Percentiles rank a stretch among this genome's conserved stretches.
Evolutionary conservation across 169 alveolate genomes (phyloP).

Genomic region (Besnoitia besnoiti): DNA sequence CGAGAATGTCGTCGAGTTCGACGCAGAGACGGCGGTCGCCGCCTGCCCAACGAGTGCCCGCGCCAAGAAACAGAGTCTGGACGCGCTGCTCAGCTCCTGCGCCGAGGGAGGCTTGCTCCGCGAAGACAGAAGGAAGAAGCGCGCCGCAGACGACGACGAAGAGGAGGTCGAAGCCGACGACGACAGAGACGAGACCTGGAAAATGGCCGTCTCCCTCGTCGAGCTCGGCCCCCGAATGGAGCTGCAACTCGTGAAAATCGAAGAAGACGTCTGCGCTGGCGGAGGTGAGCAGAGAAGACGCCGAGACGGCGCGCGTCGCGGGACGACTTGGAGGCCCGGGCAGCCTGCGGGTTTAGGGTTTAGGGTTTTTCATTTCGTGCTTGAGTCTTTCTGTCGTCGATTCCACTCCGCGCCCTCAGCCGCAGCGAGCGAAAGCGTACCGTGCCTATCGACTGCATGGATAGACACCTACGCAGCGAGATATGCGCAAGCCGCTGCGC

Average conservation of each 20-base stretch:
- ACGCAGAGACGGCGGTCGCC: not conserved
- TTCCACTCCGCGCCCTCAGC: no score
- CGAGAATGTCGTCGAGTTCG: not conserved
- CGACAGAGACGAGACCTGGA: not conserved
- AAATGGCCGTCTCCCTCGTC: conserved; percentile 55
- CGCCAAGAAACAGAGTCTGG: not conserved
- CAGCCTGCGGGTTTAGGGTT: no score
- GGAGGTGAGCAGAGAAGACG: not conserved
- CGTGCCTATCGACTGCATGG: no score
- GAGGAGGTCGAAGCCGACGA: not conserved
- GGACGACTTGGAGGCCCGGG: no score
- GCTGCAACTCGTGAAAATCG: conserved; percentile 71
- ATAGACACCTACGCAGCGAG: no score
- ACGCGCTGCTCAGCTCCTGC: not conserved
- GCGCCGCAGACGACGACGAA: not conserved
- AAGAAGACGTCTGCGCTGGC: conserved; percentile 77
- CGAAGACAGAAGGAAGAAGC: not conserved
- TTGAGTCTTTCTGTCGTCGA: no score
- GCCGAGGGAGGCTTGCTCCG: not conserved
- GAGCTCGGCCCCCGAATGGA: conserved; percentile 77
- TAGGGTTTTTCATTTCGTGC: no score
- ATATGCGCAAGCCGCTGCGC: no score
- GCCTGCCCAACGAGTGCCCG: not conserved
- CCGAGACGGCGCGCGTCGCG: not conserved
- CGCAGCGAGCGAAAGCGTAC: no score